Conservation (phyloP, 2,329 filamentous ascomycete genomes). For the Apiospora sp. region DNA sequence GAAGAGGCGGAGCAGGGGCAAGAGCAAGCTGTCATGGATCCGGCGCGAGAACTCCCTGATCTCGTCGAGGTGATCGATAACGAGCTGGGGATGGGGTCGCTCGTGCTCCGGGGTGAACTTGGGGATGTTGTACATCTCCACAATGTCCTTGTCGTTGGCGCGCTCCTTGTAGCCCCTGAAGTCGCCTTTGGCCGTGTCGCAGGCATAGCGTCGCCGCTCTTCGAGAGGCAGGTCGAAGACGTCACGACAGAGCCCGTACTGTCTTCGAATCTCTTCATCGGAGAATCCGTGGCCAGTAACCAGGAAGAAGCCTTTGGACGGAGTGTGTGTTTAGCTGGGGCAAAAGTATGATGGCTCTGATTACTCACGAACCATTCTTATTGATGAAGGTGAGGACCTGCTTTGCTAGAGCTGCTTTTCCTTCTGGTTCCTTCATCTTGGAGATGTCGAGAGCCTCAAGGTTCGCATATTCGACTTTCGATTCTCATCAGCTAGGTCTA, state of each 20-base stretch:
- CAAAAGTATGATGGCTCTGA: too few species aligned
- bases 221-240: slow-evolving; percentile 32
- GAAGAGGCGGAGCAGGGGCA: neutral
- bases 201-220: slow-evolving; percentile 32
- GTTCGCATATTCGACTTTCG: slow-evolving; percentile 35
- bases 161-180: slow-evolving; percentile 35
- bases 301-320: slow-evolving; percentile 37
- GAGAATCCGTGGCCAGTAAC: slow-evolving; percentile 34
- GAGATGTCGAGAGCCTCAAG: slow-evolving; percentile 38
- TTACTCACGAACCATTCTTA: slow-evolving; percentile 33
- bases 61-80: slow-evolving; percentile 35
- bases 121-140: slow-evolving; percentile 4
- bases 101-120: slow-evolving; percentile 38
- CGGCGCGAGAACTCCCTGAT: slow-evolving; percentile 35
- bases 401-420: slow-evolving; percentile 34
- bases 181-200: slow-evolving; percentile 36
- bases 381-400: slow-evolving; percentile 38
- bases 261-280: slow-evolving; percentile 30
- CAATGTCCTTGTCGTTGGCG: neutral
- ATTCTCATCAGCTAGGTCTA: neutral
- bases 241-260: slow-evolving; percentile 32
- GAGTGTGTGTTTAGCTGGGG: neutral
- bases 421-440: slow-evolving; percentile 32
- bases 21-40: slow-evolving; percentile 30
- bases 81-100: slow-evolving; percentile 34